Evolutionary conservation across 257 asterid genomes (phyloP), one percentile per base, ranked within the genome.

Genomic region (Capsicum baccatum): DNA sequence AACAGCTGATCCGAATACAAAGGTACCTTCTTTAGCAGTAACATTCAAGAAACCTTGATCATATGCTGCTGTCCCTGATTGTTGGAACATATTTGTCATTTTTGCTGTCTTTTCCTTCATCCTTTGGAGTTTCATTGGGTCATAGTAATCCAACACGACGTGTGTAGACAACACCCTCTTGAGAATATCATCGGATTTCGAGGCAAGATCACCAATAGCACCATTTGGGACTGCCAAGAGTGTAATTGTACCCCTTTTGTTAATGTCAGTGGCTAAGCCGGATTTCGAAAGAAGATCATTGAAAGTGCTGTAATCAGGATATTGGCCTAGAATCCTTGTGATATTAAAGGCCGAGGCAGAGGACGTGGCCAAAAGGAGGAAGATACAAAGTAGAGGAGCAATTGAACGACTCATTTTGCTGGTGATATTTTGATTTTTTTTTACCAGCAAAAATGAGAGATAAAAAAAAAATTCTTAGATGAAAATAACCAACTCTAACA

Each of bases 91-190:
- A 6, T 91, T 96, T 73, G 97, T 92, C 85, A 90, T 70, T 9
- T 59, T 85, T 0, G 84, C 55, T 35, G 94, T 83, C 57, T 84
- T 89, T 5, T 39, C 83, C 64, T 88, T 78, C 73, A 93, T 79
- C 76, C 83, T 89, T 85, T 59, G 80, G 59, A 96, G 94, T 84
- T 96, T 96, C 81, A 85, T 0, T 12, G 76, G 63, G 19, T 93
- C 98, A 55, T 64, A 96, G 89, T 94, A 94, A 63, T 96, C 99
- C 59, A 94, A 93, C 67, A 94, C 66, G 13, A 96, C 85, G 71
- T 96, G 98, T 85, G 73, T 89, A 86, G 90, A 90, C 26, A 96
- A 86, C 84, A 92, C 84, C 6, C 86, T 83, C 90, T 60, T 89
- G 19, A 70, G 84, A 17, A 83, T 87, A 16, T 94, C 97, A 0